Evolutionary conservation across 2,329 filamentous ascomycete genomes (phyloP).

Genomic region (Fusarium sp.): DNA sequence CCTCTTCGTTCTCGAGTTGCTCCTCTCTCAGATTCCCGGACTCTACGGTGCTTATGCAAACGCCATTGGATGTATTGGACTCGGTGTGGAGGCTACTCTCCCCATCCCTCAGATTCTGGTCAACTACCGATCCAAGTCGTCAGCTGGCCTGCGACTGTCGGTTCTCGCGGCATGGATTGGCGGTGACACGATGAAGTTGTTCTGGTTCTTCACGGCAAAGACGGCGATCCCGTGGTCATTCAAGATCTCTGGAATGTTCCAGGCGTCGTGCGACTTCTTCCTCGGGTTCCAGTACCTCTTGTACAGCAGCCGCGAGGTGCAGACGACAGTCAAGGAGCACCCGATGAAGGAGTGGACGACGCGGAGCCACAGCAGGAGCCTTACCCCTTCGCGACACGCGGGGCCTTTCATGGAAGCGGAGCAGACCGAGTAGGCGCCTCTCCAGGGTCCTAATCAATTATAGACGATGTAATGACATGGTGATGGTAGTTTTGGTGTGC

Average conservation of each 20-base stretch:
- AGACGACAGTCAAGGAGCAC: constrained; percentile 53
- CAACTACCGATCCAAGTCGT: constrained; percentile 76
- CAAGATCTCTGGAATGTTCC: constrained; percentile 85
- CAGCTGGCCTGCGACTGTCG: constrained; percentile 81
- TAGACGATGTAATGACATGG: constrained; percentile 35
- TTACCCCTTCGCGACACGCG: constrained; percentile 55
- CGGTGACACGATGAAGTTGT: constrained; percentile 89
- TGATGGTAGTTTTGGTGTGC: constrained; percentile 16
- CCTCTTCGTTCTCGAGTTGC: constrained; percentile 73
- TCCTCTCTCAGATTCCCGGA: constrained; percentile 68
- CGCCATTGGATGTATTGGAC: constrained; percentile 78
- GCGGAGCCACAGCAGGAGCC: constrained; percentile 49
- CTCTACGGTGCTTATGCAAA: constrained; percentile 75
- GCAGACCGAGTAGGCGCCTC: constrained; percentile 28
- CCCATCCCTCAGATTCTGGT: constrained; percentile 82
- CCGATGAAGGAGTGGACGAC: constrained; percentile 51
- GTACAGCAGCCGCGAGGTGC: constrained; percentile 67
- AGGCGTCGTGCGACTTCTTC: constrained; percentile 80
- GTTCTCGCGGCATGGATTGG: constrained; percentile 83
- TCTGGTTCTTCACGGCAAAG: constrained; percentile 82
- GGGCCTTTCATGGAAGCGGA: constrained; percentile 53
- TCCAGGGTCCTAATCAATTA: not conserved
- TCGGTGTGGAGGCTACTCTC: constrained; percentile 83
- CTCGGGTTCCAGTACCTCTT: constrained; percentile 80
- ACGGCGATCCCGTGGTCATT: constrained; percentile 81